Percentiles rank a stretch among this genome's conserved stretches.
These are phyloP conservation scores for Aspergillus persii DNA, from an alignment of 2,329 filamentous ascomycete species.

Conservation along the genomic window DNA sequence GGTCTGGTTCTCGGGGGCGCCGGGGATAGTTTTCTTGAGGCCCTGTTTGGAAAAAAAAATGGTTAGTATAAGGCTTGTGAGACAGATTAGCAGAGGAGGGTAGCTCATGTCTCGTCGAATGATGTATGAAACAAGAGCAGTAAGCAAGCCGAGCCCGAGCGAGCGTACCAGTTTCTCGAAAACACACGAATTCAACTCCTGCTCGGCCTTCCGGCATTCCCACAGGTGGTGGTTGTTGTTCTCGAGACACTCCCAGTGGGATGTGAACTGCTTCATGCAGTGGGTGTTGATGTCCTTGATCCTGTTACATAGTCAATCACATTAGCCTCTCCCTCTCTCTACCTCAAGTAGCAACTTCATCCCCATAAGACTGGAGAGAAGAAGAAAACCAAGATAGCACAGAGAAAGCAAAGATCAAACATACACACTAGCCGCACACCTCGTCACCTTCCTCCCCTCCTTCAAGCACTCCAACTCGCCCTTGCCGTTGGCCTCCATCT, in stretches of 20 bases:
- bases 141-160: background rate
- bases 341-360: background rate
- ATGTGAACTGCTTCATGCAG: conserved; percentile 86
- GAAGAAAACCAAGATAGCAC: background rate
- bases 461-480: conserved; percentile 94
- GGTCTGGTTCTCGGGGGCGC: conserved; percentile 65
- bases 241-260: conserved; percentile 93
- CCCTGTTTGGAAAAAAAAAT: conserved; percentile 51
- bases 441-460: conserved; percentile 93
- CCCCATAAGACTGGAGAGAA: background rate
- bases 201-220: conserved; percentile 87
- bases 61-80: no score
- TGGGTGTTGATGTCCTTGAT: conserved; percentile 94
- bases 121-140: background rate
- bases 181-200: conserved; percentile 90
- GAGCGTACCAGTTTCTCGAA: conserved; percentile 85
- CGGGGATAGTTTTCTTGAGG: conserved; percentile 77
- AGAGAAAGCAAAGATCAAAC: conserved; percentile 54
- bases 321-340: background rate
- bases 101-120: no score
- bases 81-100: no score
- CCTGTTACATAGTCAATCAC: conserved; percentile 45
- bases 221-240: conserved; percentile 97
- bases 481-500: conserved; percentile 84
- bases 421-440: conserved; percentile 95